Evolutionary conservation across 2,329 filamentous ascomycete species (phyloP), one percentile per base, ranked within the genome.

Genomic region (Arthrinium phaeospermum): DNA sequence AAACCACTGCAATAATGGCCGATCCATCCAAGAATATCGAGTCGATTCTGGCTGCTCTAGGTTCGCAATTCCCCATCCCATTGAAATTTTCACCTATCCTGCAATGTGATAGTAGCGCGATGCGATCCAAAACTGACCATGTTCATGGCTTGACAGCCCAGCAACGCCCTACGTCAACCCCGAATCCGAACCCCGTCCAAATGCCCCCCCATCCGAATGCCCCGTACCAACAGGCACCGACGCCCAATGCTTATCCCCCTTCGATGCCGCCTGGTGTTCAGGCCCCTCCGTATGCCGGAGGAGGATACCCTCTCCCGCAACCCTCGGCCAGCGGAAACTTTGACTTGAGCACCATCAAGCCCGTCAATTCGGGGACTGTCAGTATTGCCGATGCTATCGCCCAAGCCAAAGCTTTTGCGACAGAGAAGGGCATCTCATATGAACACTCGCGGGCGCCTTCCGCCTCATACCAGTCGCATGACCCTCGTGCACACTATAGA

Each of bases 331-430:
- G 92, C 73, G 94, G 94, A 69, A 95, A 90, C 77, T 86, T 97
- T 74, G 94, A 97, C 79, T 83, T 97, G 70, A 95, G 92, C 82
- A 88, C 90, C 71, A 94, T 96, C 79, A 93, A 93, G 78, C 94
- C 94, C 5, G 89, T 92, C 71, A 94, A 89, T 80, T 93, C 93
- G 44, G 94, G 94, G 72, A 94, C 92, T 27, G 92, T 97, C 77
- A 96, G 92, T 82, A 92, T 97, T 75, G 90, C 92, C 72, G 94
- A 97, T 81, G 93, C 94, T 68, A 92, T 97, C 77, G 93, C 94
- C 51, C 94, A 95, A 81, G 94, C 94, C 67, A 93, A 93, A 80
- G 93, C 92, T 57, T 94, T 93, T 81, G 94, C 94, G 53, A 91
- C 93, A 44, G 92, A 96, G 80, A 93, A 94, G 79, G 94, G 93